These are phyloP conservation scores for Crithidia mellificae DNA, from an alignment of 208 protist genomes.

Conservation along the genomic window DNA sequence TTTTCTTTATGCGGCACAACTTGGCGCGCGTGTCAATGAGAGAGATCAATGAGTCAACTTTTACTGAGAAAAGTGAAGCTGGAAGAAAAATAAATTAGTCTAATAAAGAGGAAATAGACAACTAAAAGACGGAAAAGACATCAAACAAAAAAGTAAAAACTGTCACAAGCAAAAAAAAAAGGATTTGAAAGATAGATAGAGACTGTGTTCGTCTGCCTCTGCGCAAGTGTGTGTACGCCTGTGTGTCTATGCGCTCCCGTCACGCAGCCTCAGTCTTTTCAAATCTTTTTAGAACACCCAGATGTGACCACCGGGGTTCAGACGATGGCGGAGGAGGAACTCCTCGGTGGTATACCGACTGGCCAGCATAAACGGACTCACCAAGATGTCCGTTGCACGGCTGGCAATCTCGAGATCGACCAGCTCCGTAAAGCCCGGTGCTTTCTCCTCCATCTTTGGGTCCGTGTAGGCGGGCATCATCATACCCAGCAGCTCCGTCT, in stretches of 20 bases:
- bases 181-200: conserved; percentile 3
- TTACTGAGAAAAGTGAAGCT: neutral
- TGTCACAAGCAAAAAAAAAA: conserved; percentile 13
- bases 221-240: too few relatives aligned
- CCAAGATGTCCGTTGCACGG: conserved; percentile 34
- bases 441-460: conserved; percentile 1
- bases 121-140: neutral
- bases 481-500: conserved; percentile 21
- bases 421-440: conserved; percentile 36
- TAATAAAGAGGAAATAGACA: neutral
- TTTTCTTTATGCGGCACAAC: neutral
- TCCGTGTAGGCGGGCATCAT: conserved; percentile 20
- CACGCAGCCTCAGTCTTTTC: too few relatives aligned
- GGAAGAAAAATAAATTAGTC: neutral
- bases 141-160: conserved; percentile 5
- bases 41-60: conserved; percentile 4
- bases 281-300: conserved; percentile 49
- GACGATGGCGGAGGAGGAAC: conserved; percentile 44
- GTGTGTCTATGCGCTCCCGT: too few relatives aligned
- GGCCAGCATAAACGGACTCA: conserved; percentile 40
- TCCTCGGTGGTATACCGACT: conserved; percentile 54
- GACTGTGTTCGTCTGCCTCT: too few relatives aligned
- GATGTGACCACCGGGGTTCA: conserved; percentile 29
- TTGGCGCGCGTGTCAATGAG: neutral
- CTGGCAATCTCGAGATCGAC: conserved; percentile 48